A percentile compares a stretch with the other conserved stretches of the same genome.
phyloP scores from a whole-genome alignment of 140 eudicot genomes.

The Erigeron philadelphicus region DNA sequence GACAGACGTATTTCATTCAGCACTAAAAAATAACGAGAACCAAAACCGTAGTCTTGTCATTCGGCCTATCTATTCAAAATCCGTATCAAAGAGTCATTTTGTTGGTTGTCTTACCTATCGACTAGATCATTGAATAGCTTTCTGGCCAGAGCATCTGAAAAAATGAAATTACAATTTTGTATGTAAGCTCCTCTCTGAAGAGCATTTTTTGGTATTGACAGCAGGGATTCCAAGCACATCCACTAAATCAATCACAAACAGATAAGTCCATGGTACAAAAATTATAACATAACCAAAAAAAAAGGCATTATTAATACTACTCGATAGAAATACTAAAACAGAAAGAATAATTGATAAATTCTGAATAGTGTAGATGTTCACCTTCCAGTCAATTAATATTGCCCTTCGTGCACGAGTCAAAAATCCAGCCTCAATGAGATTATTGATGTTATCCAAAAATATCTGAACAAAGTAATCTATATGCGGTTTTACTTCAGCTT shows the following conservation, averaged over 20 bases:
- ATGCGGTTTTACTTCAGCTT: constrained; percentile 37
- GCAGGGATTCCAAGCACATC: constrained; percentile 73
- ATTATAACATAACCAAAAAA: background rate
- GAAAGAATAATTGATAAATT: background rate
- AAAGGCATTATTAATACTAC: background rate
- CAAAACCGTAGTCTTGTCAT: background rate
- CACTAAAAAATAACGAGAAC: background rate
- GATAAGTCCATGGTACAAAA: background rate
- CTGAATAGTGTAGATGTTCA: constrained; percentile 18
- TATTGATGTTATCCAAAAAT: constrained; percentile 54
- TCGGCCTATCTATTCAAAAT: background rate
- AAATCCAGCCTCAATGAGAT: constrained; percentile 50
- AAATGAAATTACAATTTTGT: constrained; percentile 25
- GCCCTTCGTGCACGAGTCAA: constrained; percentile 81
- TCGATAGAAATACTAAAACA: too few species aligned
- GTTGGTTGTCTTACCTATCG: constrained; percentile 48
- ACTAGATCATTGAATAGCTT: constrained; percentile 63
- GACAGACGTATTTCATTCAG: background rate
- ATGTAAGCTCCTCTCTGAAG: constrained; percentile 40
- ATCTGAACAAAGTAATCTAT: constrained; percentile 54
- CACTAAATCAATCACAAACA: constrained; percentile 52
- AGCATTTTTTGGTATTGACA: constrained; percentile 56
- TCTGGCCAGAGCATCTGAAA: constrained; percentile 45
- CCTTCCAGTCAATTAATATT: constrained; percentile 87
- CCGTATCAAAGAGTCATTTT: background rate